Evolutionary conservation across 371 early-diverging fungal genomes (phyloP).

Genomic region (Nematocida sp.): DNA sequence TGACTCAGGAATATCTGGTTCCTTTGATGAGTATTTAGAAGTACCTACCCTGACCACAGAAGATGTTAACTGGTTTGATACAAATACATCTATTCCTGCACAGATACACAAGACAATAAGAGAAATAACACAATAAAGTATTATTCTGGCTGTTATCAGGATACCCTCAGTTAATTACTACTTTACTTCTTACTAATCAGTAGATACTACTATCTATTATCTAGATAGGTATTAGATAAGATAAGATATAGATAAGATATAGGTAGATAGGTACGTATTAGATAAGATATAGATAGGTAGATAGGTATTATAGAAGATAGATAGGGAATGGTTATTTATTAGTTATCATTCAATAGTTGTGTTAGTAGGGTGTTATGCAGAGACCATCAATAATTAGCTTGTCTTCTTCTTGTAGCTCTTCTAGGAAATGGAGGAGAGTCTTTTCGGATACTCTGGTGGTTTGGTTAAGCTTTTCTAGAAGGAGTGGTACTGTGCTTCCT

Average conservation of each 20-base stretch:
- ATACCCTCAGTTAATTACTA: not conserved
- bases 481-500: slow-evolving; percentile 28
- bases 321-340: not conserved
- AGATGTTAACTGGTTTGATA: slow-evolving; percentile 18
- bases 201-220: too few relatives aligned
- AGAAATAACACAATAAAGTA: slow-evolving; percentile 41
- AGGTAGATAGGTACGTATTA: not conserved
- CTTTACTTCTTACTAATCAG: not conserved
- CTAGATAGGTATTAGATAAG: too few relatives aligned
- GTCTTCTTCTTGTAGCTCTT: slow-evolving; percentile 42
- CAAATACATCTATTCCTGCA: not conserved
- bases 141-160: not conserved
- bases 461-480: slow-evolving; percentile 9
- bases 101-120: slow-evolving; percentile 16
- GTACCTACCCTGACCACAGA: not conserved
- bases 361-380: slow-evolving; percentile 35
- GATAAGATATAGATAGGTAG: not conserved
- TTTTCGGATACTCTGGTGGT: slow-evolving; percentile 26
- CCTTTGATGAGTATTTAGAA: slow-evolving; percentile 33
- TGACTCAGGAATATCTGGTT: slow-evolving; percentile 39
- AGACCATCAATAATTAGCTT: slow-evolving; percentile 42
- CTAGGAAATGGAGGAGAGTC: not conserved
- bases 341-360: not conserved
- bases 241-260: too few relatives aligned
- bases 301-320: not conserved